phyloP scores from a whole-genome alignment of 805 yeast species.

The Kodamaea leandrae region DNA sequence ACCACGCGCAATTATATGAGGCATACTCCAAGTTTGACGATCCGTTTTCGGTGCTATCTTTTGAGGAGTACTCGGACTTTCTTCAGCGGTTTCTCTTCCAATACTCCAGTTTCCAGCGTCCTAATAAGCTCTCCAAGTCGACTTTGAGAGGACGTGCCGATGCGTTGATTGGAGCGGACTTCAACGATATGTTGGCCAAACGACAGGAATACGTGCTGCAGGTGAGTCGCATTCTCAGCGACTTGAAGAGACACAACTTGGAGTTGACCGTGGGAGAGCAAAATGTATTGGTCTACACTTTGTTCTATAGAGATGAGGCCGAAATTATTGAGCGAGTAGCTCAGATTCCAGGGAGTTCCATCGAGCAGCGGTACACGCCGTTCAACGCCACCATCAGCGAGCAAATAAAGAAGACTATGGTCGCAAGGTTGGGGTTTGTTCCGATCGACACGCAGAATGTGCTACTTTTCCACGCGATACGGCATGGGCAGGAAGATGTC shows the following conservation, averaged over 20 bases:
- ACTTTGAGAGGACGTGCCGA: constrained; percentile 2
- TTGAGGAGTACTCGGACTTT: constrained; percentile 28
- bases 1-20: constrained; percentile 25
- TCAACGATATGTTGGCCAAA: constrained; percentile 17
- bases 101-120: constrained; percentile 25
- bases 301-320: constrained; percentile 31
- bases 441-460: constrained; percentile 22
- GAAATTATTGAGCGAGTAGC: constrained; percentile 17
- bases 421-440: constrained; percentile 8
- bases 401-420: constrained; percentile 16
- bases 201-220: constrained; percentile 21
- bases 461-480: constrained; percentile 27
- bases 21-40: constrained; percentile 19
- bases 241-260: constrained; percentile 23
- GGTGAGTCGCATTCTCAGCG: constrained; percentile 26
- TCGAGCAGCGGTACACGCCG: constrained; percentile 4
- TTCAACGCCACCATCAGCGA: constrained; percentile 23
- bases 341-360: background rate
- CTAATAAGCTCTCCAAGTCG: constrained; percentile 20
- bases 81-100: constrained; percentile 20
- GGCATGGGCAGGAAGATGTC: constrained; percentile 24
- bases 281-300: constrained; percentile 24
- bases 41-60: constrained; percentile 25
- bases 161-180: constrained; percentile 12
- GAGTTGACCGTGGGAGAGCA: constrained; percentile 33